Conservation (phyloP, 441 rosid species). For the Erysimum cheiri region DNA sequence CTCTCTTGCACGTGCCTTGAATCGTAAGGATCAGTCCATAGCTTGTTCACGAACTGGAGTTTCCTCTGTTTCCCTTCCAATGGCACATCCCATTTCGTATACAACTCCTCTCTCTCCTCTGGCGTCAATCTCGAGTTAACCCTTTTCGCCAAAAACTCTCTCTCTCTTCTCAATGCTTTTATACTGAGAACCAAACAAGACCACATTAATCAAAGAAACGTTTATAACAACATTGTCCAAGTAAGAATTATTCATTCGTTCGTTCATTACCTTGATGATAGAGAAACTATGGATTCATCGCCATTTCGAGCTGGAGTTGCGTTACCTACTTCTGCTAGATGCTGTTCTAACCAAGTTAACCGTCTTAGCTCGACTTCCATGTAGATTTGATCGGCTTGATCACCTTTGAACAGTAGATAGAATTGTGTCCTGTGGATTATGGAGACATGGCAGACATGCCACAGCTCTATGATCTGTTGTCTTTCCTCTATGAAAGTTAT, state of each 20-base stretch:
- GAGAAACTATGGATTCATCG: slow-evolving; percentile 75
- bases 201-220: not conserved
- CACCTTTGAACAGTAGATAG: slow-evolving; percentile 91
- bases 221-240: not conserved
- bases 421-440: slow-evolving; percentile 95
- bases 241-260: not conserved
- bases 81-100: slow-evolving; percentile 89
- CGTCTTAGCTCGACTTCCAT: slow-evolving; percentile 99
- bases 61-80: slow-evolving; percentile 95
- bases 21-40: slow-evolving; percentile 95
- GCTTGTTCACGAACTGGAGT: slow-evolving; percentile 88
- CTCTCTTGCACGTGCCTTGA: slow-evolving; percentile 85
- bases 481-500: slow-evolving; percentile 84
- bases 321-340: slow-evolving; percentile 84
- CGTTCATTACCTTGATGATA: slow-evolving; percentile 71
- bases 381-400: slow-evolving; percentile 96
- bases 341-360: slow-evolving; percentile 93
- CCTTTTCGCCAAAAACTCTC: slow-evolving; percentile 93
- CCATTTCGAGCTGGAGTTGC: slow-evolving; percentile 81
- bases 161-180: slow-evolving; percentile 85
- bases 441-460: slow-evolving; percentile 92
- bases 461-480: slow-evolving; percentile 89
- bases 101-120: slow-evolving; percentile 87
- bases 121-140: slow-evolving; percentile 63
- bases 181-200: slow-evolving; percentile 49